A percentile compares a stretch with the other conserved stretches of the same genome.
Evolutionary conservation across 441 rosid genomes (phyloP).

Genomic region (Geranium incanum): DNA sequence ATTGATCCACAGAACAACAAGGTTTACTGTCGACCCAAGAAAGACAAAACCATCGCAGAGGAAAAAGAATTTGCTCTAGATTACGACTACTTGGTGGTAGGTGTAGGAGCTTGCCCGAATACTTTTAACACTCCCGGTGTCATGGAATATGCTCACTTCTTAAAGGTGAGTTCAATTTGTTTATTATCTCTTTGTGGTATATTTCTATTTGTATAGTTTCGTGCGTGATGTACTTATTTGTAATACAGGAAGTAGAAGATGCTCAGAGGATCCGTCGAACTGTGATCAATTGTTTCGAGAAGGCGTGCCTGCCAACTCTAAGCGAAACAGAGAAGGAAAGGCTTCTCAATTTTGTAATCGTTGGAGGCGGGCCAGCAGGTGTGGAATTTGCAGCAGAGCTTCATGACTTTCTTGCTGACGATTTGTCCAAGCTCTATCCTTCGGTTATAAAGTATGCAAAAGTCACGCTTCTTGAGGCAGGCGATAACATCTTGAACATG

Average conservation of each 20-base stretch:
- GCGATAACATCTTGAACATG: conserved; percentile 88
- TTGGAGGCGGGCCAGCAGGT: conserved; percentile 99
- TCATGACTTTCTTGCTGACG: conserved; percentile 84
- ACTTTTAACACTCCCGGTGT: conserved; percentile 97
- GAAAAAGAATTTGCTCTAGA: conserved; percentile 64
- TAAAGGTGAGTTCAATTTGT: conserved; percentile 52
- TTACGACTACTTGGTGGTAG: conserved; percentile 83
- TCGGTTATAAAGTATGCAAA: conserved; percentile 40
- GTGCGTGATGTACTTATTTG: conserved; percentile 1
- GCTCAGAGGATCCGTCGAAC: conserved; percentile 78
- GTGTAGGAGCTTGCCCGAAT: conserved; percentile 90
- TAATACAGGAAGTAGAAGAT: conserved; percentile 86
- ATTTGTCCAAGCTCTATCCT: conserved; percentile 71
- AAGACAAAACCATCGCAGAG: conserved; percentile 37
- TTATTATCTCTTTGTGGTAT: background rate
- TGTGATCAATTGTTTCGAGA: conserved; percentile 81
- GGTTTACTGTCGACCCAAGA: conserved; percentile 57
- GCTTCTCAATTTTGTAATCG: conserved; percentile 89
- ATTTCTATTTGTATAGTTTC: background rate
- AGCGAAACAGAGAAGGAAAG: conserved; percentile 82
- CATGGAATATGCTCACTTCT: conserved; percentile 73
- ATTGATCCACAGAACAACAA: conserved; percentile 73
- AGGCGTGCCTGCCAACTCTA: conserved; percentile 72
- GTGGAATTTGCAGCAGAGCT: conserved; percentile 98
- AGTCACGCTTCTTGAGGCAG: conserved; percentile 89